These are phyloP conservation scores for Rhodotorula kratochvilovae DNA, from an alignment of 768 basidiomycete genomes.

Conservation along the genomic window DNA sequence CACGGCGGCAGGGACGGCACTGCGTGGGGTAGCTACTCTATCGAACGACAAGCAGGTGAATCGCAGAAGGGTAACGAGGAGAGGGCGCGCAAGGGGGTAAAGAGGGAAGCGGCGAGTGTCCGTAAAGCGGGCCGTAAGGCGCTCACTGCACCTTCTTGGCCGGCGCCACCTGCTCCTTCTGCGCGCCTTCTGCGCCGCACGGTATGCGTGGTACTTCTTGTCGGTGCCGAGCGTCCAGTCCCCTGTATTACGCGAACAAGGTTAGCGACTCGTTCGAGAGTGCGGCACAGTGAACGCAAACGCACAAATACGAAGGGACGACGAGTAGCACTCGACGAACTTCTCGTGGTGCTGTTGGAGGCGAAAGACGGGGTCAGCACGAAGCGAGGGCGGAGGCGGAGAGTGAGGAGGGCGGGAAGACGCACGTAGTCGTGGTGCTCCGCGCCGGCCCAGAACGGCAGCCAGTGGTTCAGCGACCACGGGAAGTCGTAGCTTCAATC, in stretches of 20 bases:
- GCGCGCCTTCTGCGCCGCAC: conserved; percentile 46
- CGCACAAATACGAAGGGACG: conserved; percentile 43
- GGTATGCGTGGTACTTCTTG: conserved; percentile 77
- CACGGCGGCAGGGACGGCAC: not conserved
- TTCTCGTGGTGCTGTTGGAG: conserved; percentile 56
- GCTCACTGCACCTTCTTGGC: not conserved
- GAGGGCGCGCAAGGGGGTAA: not conserved
- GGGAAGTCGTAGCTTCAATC: conserved; percentile 75
- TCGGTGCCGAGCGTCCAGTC: conserved; percentile 88
- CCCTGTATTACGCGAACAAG: conserved; percentile 4
- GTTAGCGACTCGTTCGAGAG: not conserved
- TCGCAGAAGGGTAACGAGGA: not conserved
- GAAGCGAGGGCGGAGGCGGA: not conserved
- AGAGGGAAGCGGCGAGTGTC: not conserved
- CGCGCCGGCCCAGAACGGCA: conserved; percentile 88
- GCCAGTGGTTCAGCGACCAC: conserved; percentile 85
- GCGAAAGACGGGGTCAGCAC: not conserved
- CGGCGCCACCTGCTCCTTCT: not conserved
- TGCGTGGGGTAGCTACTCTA: not conserved
- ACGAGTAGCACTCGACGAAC: conserved; percentile 62
- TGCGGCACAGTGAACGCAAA: not conserved
- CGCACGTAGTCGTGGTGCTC: conserved; percentile 54
- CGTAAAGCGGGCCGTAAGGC: not conserved
- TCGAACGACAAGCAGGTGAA: not conserved
- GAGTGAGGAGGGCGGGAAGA: too few species aligned